Evolutionary conservation across 257 asterid genomes (phyloP), one percentile per base, ranked within the genome.

Genomic region (Dorcoceras hygrometricum): DNA sequence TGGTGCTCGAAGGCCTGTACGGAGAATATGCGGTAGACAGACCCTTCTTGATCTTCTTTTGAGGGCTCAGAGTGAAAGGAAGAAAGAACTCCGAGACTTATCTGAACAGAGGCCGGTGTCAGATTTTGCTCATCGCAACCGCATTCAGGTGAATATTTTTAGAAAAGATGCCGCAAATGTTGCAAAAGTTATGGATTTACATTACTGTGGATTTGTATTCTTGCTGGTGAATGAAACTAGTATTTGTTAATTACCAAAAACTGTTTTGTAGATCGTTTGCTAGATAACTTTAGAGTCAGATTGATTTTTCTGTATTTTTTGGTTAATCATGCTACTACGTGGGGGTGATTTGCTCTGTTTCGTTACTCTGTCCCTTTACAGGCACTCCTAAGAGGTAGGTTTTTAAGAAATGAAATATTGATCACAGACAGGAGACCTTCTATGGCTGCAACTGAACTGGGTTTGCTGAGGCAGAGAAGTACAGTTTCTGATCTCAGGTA

Each of bases 401-500:
- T 93, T 77, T 73, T 93, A 66, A 76, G 85, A 64, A 88, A 86
- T 70, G 89, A 73, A 67, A 73, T 72, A 71, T 46, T 60, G 59
- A 74, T 69, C n/a, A 67, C 68, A 55, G 95, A 85, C 28, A 83
- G 80, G 80, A 76, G 79, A 73, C 82, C 86, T 57, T 71, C 79
- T 76, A 36, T 59, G 67, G 96, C 88, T 76, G 86, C 83, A 46
- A 78, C 83, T 71, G 96, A 94, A 73, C 74, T 94, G 65, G 89
- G 90, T 60, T 72, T 90, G 75, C 82, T 90, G 75, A 82, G 86
- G 79, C 89, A 83, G 77, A 82, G 87, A 61, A 83, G 81, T 19
- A 81, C 95, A 34, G 99, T 94, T 46, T 85, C 99, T 32, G 83
- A 84, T 78, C 83, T 94, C 65, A 88, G 97, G 99, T 90, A 86